Conservation (phyloP, 495 filamentous ascomycete species). For the Ramalina intermedia region DNA sequence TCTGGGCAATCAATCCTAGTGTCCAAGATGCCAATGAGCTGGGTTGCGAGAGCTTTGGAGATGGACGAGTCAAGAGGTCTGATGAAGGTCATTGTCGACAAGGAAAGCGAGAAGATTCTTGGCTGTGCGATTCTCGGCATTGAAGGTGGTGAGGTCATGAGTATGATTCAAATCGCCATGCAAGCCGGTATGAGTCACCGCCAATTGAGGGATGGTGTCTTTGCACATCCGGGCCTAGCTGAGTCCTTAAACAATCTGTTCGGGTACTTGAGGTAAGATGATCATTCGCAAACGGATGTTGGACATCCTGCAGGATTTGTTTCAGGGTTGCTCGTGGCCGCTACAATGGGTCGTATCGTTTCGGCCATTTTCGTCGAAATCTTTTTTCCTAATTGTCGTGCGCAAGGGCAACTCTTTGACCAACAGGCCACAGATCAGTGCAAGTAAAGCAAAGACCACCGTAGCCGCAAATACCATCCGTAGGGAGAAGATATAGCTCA, state of each 20-base stretch:
- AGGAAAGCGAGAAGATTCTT: constrained; percentile 27
- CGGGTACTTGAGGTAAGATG: constrained; percentile 22
- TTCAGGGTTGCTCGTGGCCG: too few species aligned
- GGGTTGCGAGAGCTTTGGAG: constrained; percentile 36
- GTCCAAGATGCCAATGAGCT: constrained; percentile 36
- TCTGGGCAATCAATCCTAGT: constrained; percentile 19
- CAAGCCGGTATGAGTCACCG: constrained; percentile 27
- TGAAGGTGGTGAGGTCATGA: constrained; percentile 42
- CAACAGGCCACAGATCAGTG: constrained; percentile 33
- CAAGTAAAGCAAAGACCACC: constrained; percentile 36
- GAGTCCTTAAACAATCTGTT: constrained; percentile 39
- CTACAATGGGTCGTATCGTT: too few species aligned
- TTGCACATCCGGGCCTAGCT: constrained; percentile 34
- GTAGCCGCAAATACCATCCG: constrained; percentile 47
- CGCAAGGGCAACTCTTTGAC: constrained; percentile 37
- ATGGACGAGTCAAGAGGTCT: constrained; percentile 34
- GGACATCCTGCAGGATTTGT: too few species aligned
- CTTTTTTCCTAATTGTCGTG: constrained; percentile 8
- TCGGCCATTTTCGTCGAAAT: too few species aligned
- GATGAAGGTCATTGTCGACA: constrained; percentile 38
- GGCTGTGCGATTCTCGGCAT: constrained; percentile 34
- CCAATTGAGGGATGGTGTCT: constrained; percentile 28
- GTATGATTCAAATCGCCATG: constrained; percentile 36
- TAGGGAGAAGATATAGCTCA: constrained; percentile 47
- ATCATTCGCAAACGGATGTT: background rate